Conservation (phyloP, 2,329 filamentous ascomycete species). For the Aspergillus pseudoglaucus region DNA sequence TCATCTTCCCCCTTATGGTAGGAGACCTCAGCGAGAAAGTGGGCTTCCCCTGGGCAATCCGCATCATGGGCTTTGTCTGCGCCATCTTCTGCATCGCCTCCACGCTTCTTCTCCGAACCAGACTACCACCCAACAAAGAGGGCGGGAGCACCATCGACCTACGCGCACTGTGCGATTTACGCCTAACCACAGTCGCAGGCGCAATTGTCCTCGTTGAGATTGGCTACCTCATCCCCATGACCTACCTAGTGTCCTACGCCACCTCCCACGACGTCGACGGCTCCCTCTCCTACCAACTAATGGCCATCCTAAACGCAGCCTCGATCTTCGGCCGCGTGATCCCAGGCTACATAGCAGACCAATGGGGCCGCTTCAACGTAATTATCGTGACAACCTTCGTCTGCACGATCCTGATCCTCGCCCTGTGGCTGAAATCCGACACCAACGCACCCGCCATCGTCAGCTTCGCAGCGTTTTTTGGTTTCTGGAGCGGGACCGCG, state of each 20-base stretch:
- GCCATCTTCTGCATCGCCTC: not conserved
- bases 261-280: conserved; percentile 18
- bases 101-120: conserved; percentile 1
- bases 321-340: conserved; percentile 25
- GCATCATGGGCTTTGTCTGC: conserved; percentile 6
- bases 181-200: conserved; percentile 18
- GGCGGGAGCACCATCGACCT: conserved; percentile 16
- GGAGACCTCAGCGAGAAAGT: conserved; percentile 5
- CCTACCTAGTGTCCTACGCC: conserved; percentile 29
- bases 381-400: conserved; percentile 16
- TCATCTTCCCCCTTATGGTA: conserved; percentile 18
- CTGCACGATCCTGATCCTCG: conserved; percentile 14
- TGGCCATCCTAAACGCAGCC: conserved; percentile 26
- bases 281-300: conserved; percentile 22
- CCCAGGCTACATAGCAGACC: conserved; percentile 27
- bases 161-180: conserved; percentile 16
- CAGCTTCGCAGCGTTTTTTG: conserved; percentile 18
- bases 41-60: conserved; percentile 11
- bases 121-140: conserved; percentile 12
- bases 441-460: conserved; percentile 15
- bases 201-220: conserved; percentile 31
- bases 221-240: conserved; percentile 30
- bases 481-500: conserved; percentile 32
- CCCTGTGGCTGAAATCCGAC: conserved; percentile 17
- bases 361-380: conserved; percentile 27